A percentile compares a stretch with the other conserved stretches of the same genome.
Conservation (phyloP, 2,329 filamentous ascomycete genomes). For the Talaromyces sp. region DNA sequence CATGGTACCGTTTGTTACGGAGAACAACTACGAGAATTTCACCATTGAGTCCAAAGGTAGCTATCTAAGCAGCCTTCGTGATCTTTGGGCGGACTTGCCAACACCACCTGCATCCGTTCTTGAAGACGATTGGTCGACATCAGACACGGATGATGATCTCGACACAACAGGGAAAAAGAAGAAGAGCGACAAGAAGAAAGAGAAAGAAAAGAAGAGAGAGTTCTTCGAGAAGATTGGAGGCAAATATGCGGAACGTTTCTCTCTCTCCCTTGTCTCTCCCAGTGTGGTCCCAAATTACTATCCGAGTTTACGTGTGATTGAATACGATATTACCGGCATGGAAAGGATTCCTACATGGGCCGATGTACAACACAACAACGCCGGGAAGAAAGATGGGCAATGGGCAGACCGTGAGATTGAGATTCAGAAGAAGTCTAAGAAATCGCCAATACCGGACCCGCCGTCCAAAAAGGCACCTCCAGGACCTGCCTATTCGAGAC, state of each 20-base stretch:
- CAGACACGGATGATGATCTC: conserved; percentile 26
- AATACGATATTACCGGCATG: conserved; percentile 86
- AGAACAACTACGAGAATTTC: conserved; percentile 50
- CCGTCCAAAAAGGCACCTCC: conserved; percentile 72
- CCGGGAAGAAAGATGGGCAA: background rate
- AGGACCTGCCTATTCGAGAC: conserved; percentile 85
- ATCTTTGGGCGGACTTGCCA: conserved; percentile 75
- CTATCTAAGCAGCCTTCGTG: conserved; percentile 75
- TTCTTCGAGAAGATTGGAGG: conserved; percentile 71
- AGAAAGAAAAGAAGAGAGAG: conserved; percentile 49
- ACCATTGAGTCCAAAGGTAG: conserved; percentile 66
- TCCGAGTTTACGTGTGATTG: conserved; percentile 82
- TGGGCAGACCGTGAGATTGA: conserved; percentile 19
- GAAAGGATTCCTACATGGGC: conserved; percentile 51
- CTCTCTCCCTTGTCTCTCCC: conserved; percentile 74
- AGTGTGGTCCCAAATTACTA: conserved; percentile 93
- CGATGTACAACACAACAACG: conserved; percentile 13
- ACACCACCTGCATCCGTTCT: conserved; percentile 43
- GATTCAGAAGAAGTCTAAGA: conserved; percentile 35
- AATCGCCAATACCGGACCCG: conserved; percentile 65
- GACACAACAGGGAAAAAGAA: conserved; percentile 51
- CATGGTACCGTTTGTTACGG: conserved; percentile 21
- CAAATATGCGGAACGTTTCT: conserved; percentile 79
- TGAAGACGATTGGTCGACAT: conserved; percentile 25
- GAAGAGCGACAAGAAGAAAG: conserved; percentile 4